Base-by-base conservation (phyloP, 371 early-diverging fungal genomes). In the Parasitella parasitica region DNA sequence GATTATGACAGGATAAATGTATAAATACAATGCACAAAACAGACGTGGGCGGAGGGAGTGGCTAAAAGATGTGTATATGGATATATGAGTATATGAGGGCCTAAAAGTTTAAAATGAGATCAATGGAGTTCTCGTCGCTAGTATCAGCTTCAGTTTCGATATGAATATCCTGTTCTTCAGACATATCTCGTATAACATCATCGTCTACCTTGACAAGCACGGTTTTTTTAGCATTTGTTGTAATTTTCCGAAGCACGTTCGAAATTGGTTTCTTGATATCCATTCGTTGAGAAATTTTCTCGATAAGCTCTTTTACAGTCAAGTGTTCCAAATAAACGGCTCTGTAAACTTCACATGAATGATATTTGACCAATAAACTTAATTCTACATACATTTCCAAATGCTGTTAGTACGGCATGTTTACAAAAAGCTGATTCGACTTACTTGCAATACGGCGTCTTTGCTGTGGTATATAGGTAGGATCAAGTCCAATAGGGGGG, bases 281-380 rank as follows among this genome's bases (percentile, higher is more conserved):
- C 48, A 84, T 56, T 41, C 82, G 75, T 22, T 78, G 67, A 22
- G 72, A n/a, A 20, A 74, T 57, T 24, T 71, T 74, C 0, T 61
- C 64, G 12, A 63, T 76, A 9, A 86, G 55, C 11, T 85, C 81
- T 20, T 69, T 54, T 5, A 81, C 69, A 0, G 83, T 84, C 13
- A 72, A 61, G n/a, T 73, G 71, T 37, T 86, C 82, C 12, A 86
- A 71, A 50, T 86, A 86, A 20, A 85, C 72, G 0, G 85, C 85
- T 3, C 78, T 66, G 51, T 66, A 63, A 2, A 78, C 39, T 34
- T 85, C 85, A 28, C 69, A 67, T 6, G 52, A 27, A 0, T 71
- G 67, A 38, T 80, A 78, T 57, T 73, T 75, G 51, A 78, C 70
- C 34, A 84, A 85, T 3, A 86, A 56, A 50, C 84, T 81, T 0